A percentile compares a stretch with the other conserved stretches of the same genome.
These are phyloP conservation scores for Colletotrichum lini DNA, from an alignment of 2,329 filamentous ascomycete species.

Conservation along the genomic window DNA sequence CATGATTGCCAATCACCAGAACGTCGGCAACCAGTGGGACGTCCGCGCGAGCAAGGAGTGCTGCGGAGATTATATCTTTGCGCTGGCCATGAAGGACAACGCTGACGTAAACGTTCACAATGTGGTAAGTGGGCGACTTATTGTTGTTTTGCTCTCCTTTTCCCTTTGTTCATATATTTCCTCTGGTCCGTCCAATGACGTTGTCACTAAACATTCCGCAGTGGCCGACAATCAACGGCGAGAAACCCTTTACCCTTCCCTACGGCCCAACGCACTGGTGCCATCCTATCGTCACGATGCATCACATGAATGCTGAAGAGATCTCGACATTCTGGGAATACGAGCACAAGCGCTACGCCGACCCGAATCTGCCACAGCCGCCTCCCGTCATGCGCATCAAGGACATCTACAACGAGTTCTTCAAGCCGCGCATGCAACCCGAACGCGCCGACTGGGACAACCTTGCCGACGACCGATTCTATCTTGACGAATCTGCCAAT, in stretches of 20 bases:
- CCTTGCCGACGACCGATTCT: conserved; percentile 60
- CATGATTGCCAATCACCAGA: conserved; percentile 58
- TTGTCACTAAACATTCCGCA: conserved; percentile 44
- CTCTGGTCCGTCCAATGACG: no score
- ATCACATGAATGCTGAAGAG: conserved; percentile 67
- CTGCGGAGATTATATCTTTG: conserved; percentile 68
- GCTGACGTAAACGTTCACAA: conserved; percentile 58
- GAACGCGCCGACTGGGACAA: conserved; percentile 68
- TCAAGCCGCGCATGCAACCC: conserved; percentile 56
- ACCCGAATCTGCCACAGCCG: conserved; percentile 36
- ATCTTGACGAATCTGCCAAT: conserved; percentile 52
- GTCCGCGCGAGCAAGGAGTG: conserved; percentile 56
- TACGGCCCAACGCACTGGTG: conserved; percentile 67
- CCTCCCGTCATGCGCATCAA: conserved; percentile 57
- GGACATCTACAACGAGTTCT: conserved; percentile 64
- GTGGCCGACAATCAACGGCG: conserved; percentile 69
- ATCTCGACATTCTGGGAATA: conserved; percentile 66
- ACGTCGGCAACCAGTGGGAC: conserved; percentile 64
- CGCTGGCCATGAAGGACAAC: conserved; percentile 60
- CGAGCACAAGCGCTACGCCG: conserved; percentile 57
- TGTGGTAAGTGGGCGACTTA: conserved; percentile 54
- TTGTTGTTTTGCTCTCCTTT: not conserved
- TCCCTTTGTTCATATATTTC: not conserved
- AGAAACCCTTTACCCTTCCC: conserved; percentile 66
- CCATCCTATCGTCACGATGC: conserved; percentile 69